Percentiles rank a stretch among this genome's conserved stretches.
Evolutionary conservation across 331 rosid genomes (phyloP).

Genomic region (Quercus tomentella): DNA sequence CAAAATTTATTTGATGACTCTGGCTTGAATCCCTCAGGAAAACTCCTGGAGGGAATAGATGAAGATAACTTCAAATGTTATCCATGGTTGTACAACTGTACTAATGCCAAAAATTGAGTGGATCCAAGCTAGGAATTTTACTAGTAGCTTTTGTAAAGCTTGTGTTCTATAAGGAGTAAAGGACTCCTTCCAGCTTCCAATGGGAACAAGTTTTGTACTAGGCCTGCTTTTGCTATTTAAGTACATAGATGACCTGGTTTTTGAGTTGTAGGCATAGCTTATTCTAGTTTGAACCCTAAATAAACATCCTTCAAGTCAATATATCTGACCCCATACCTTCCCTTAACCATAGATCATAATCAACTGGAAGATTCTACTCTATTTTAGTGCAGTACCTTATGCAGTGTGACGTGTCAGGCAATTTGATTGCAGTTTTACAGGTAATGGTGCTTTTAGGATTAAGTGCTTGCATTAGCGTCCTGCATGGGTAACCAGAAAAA

Average conservation of each 20-base stretch:
- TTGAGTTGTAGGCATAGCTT: not conserved
- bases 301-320: not conserved
- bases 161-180: not conserved
- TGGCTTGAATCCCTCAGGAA: conserved; percentile 10
- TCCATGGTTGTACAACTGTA: conserved; percentile 18
- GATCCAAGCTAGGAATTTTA: not conserved
- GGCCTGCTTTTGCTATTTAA: not conserved
- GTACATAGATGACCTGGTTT: not conserved
- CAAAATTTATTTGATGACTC: conserved; percentile 15
- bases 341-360: not conserved
- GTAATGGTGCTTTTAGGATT: not conserved
- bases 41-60: conserved; percentile 19
- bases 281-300: not conserved
- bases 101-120: not conserved
- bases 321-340: not conserved
- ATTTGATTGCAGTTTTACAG: not conserved
- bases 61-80: conserved; percentile 16
- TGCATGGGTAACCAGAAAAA: not conserved
- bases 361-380: not conserved
- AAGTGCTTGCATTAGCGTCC: not conserved
- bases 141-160: not conserved
- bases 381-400: not conserved
- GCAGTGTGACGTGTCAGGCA: not conserved
- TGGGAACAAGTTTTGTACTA: not conserved
- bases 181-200: conserved; percentile 1